Conservation (phyloP, 768 basidiomycete species). For the Rhodotorula diobovata region DNA sequence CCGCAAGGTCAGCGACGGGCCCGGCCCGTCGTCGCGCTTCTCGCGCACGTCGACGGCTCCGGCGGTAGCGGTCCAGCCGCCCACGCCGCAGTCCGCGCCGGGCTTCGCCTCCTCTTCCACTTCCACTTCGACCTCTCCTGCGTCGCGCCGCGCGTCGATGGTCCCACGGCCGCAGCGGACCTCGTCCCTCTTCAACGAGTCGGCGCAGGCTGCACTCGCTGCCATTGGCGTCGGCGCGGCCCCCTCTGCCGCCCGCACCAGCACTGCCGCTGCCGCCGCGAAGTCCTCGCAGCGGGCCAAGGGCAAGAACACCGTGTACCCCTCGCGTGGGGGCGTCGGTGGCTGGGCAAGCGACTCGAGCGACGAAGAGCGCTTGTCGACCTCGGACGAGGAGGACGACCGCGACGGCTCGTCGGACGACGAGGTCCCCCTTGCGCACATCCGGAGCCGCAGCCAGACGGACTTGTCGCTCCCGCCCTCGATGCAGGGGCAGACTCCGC, state of each 20-base stretch:
- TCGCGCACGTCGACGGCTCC: neutral
- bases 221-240: conserved; percentile 12
- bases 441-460: conserved; percentile 23
- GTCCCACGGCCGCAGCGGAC: conserved; percentile 12
- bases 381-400: conserved; percentile 18
- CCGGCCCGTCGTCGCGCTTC: too few species aligned
- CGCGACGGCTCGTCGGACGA: conserved; percentile 17
- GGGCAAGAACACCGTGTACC: neutral
- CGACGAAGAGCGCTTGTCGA: conserved; percentile 23
- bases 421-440: conserved; percentile 33
- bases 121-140: neutral
- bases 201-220: conserved; percentile 12
- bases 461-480: neutral
- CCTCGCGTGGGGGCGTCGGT: neutral
- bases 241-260: too few species aligned
- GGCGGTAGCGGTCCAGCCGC: conserved; percentile 23
- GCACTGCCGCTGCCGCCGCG: too few species aligned
- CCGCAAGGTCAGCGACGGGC: neutral
- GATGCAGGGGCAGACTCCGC: neutral
- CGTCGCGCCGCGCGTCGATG: neutral
- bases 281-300: neutral
- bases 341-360: conserved; percentile 27
- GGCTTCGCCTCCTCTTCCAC: neutral
- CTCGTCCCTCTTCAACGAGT: conserved; percentile 15
- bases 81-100: conserved; percentile 15